Evolutionary conservation across 306 rosid genomes (phyloP).

Genomic region (Senna tora): DNA sequence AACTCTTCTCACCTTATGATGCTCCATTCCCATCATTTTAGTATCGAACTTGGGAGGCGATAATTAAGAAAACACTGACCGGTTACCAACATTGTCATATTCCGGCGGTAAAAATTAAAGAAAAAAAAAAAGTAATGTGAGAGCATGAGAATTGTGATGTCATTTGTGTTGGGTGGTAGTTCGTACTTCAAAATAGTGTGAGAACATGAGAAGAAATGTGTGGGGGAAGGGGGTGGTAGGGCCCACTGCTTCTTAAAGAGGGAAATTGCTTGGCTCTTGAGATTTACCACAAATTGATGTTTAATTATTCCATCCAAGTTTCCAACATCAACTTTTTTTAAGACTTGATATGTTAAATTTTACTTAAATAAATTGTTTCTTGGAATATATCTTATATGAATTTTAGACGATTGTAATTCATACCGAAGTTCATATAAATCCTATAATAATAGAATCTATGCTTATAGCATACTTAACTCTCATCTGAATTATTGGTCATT

Average conservation of each 20-base stretch:
- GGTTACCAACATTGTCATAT: no score
- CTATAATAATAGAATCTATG: no score
- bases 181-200: neutral
- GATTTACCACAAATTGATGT: constrained; percentile 33
- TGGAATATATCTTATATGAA: neutral
- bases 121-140: no score
- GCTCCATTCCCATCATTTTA: no score
- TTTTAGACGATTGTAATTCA: neutral
- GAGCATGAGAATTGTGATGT: constrained; percentile 11
- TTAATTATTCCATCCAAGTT: constrained; percentile 3
- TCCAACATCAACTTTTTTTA: no score
- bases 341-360: neutral
- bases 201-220: constrained; percentile 16
- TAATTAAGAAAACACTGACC: no score
- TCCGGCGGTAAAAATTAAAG: no score
- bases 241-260: constrained; percentile 14
- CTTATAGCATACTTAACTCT: no score
- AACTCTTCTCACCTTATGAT: no score
- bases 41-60: no score
- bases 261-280: constrained; percentile 18
- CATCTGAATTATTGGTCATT: no score
- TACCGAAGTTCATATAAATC: no score
- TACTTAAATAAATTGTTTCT: neutral
- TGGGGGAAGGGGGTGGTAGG: constrained; percentile 10
- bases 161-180: neutral